Base-by-base conservation (phyloP, 2,329 filamentous ascomycete genomes). In the Neofusicoccum umdonicola region DNA sequence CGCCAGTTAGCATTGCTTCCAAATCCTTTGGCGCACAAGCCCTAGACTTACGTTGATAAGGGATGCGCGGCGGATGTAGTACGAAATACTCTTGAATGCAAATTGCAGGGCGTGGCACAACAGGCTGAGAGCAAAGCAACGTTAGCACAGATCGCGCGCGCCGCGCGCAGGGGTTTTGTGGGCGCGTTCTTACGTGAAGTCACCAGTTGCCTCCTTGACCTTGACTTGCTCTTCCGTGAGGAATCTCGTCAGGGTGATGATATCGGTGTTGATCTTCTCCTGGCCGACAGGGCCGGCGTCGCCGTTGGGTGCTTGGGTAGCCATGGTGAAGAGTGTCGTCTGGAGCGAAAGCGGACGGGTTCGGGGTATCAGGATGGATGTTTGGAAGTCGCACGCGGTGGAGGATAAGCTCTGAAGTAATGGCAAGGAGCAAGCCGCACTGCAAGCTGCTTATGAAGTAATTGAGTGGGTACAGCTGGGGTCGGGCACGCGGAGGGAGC, bases 11-110 rank as follows among this genome's bases (percentile, higher is more conserved):
- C 27, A 31, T 37, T 11, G 39, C 19, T 58, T 44, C 22, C 54
- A 3, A 17, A 35, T 34, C 15, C 27, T 7, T 2, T 19, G 35
- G 35, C 11, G 17, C 17, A 19, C 39, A 9, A 19, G 12, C 54
- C 52, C 41, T 56, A 42, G 54, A 67, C 77, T 57, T 70, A 80
- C 78, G 84, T 97, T 97, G 82, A 98, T 94, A 69, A 99, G 84
- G 27, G 92, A 94, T 41, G 94, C 93, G 78, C 95, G 90, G 73
- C 94, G 93, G 80, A 99, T 99, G 84, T 97, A 99, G 85, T 98
- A 97, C 72, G 95, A 92, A 79, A 99, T 99, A 70, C 92, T 96
- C 85, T 99, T 99, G 90, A 99, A 99, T 69, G 95, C 94, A 84
- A 98, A 99, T 80, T 98, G 95, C 66, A 99, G 90, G 66, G 95